Evolutionary conservation across 176 grass and related monocot genomes (phyloP).

Genomic region (Poa annua): DNA sequence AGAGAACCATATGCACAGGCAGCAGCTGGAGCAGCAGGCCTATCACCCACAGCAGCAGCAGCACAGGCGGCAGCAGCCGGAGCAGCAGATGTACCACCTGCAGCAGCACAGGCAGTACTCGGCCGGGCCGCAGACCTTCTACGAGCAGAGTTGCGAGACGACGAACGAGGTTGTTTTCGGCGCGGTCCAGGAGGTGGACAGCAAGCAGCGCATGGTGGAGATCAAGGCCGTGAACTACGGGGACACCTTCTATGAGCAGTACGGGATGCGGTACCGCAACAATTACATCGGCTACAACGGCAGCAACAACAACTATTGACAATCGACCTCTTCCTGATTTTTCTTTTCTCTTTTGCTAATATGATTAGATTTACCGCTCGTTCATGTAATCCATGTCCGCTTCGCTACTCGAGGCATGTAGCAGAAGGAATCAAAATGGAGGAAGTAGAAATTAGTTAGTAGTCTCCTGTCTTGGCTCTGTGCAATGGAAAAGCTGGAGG

Average conservation of each 20-base stretch:
- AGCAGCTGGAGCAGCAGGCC: constrained; percentile 58
- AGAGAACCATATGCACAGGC: constrained; percentile 49
- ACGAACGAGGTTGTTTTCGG: constrained; percentile 97
- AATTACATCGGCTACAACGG: constrained; percentile 76
- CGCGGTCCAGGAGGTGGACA: constrained; percentile 87
- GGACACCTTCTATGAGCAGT: constrained; percentile 77
- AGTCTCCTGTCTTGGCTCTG: neutral
- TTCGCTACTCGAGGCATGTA: neutral
- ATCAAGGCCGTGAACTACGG: constrained; percentile 97
- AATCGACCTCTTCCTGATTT: neutral
- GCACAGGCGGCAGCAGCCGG: constrained; percentile 39
- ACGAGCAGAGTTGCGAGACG: constrained; percentile 84
- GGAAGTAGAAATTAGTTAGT: too few relatives aligned
- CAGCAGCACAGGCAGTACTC: constrained; percentile 94
- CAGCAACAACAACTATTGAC: constrained; percentile 52
- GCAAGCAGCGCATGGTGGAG: constrained; percentile 72
- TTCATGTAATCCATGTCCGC: neutral
- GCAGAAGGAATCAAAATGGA: too few relatives aligned
- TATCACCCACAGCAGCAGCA: constrained; percentile 42
- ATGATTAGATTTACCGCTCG: constrained; percentile 33
- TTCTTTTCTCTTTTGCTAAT: constrained; percentile 33
- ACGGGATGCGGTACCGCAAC: constrained; percentile 80
- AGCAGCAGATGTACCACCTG: constrained; percentile 76
- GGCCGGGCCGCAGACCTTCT: constrained; percentile 72
- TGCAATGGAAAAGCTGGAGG: constrained; percentile 20